Percentiles rank a stretch among this genome's conserved stretches.
Evolutionary conservation across 2,329 filamentous ascomycete genomes (phyloP).

Genomic region (Fusarium sp.): DNA sequence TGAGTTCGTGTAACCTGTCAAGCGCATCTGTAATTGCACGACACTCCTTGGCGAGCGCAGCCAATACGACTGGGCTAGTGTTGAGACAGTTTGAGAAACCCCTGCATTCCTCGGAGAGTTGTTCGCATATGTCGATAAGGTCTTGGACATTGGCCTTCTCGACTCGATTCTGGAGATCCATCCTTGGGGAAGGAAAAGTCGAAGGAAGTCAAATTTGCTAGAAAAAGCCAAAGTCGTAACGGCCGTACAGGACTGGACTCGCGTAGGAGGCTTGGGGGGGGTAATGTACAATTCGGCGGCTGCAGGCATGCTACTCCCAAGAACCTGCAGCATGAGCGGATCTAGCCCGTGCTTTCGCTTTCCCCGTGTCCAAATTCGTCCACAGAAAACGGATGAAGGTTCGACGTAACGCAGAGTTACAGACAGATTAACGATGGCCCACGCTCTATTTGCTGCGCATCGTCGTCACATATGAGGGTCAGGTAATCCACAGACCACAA

Average conservation of each 20-base stretch:
- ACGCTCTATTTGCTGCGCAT: slow-evolving; percentile 33
- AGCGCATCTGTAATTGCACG: slow-evolving; percentile 45
- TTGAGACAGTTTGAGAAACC: slow-evolving; percentile 45
- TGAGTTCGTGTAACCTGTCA: slow-evolving; percentile 44
- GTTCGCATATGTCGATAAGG: slow-evolving; percentile 43
- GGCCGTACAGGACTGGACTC: not conserved
- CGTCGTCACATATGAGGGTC: slow-evolving; percentile 32
- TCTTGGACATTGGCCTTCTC: slow-evolving; percentile 43
- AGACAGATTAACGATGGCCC: slow-evolving; percentile 25
- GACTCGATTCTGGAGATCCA: slow-evolving; percentile 44
- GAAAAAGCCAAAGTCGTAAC: slow-evolving; percentile 25
- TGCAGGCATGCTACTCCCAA: slow-evolving; percentile 15
- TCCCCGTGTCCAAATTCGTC: slow-evolving; percentile 30
- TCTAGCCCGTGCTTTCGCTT: slow-evolving; percentile 39
- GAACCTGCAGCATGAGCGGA: slow-evolving; percentile 30
- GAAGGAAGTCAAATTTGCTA: slow-evolving; percentile 16
- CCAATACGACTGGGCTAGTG: slow-evolving; percentile 44
- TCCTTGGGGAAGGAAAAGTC: slow-evolving; percentile 24
- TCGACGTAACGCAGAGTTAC: slow-evolving; percentile 19
- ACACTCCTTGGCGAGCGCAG: slow-evolving; percentile 44
- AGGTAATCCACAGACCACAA: slow-evolving; percentile 15
- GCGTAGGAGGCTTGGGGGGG: slow-evolving; percentile 29
- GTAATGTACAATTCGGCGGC: slow-evolving; percentile 38
- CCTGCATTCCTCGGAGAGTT: slow-evolving; percentile 44
- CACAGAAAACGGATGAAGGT: slow-evolving; percentile 30